A percentile compares a stretch with the other conserved stretches of the same genome.
Evolutionary conservation across 108 stramenopile genomes (phyloP).

Genomic region (Cylindrotheca fusiformis): DNA sequence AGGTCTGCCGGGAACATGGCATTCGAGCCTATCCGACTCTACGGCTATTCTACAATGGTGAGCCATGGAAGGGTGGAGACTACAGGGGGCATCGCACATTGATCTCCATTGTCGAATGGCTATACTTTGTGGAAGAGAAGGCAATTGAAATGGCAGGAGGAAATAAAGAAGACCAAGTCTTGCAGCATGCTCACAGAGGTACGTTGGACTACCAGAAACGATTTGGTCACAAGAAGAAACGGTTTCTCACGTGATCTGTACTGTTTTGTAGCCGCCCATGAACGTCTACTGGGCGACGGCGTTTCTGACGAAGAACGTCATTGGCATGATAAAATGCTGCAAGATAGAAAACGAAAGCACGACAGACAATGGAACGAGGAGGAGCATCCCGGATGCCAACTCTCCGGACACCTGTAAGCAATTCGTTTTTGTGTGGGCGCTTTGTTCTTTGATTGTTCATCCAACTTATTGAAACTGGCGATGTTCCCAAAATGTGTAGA

Average conservation of each 20-base stretch:
- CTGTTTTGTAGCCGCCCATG: constrained; percentile 14
- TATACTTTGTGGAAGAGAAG: constrained; percentile 60
- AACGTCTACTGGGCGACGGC: constrained; percentile 57
- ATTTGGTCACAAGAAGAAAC: constrained; percentile 16
- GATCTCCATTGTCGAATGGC: constrained; percentile 67
- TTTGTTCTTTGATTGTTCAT: too few species aligned
- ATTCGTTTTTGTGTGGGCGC: too few species aligned
- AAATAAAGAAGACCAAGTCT: constrained; percentile 4
- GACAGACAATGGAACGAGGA: constrained; percentile 41
- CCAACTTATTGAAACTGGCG: too few species aligned
- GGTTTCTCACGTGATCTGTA: background rate
- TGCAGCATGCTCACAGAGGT: constrained; percentile 31
- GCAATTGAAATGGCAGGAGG: constrained; percentile 35
- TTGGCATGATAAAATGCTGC: constrained; percentile 15
- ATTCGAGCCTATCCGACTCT: constrained; percentile 93
- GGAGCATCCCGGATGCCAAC: constrained; percentile 89
- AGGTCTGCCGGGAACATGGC: constrained; percentile 65
- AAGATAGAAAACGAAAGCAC: constrained; percentile 14
- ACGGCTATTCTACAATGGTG: constrained; percentile 79
- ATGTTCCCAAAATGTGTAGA: too few species aligned
- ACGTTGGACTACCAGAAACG: background rate
- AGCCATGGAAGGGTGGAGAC: constrained; percentile 53
- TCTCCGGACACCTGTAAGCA: constrained; percentile 58
- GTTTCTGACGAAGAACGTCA: constrained; percentile 1
- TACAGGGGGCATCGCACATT: constrained; percentile 84